Evolutionary conservation across 139 green algal genomes (phyloP).

Genomic region (Chlorella sp.): DNA sequence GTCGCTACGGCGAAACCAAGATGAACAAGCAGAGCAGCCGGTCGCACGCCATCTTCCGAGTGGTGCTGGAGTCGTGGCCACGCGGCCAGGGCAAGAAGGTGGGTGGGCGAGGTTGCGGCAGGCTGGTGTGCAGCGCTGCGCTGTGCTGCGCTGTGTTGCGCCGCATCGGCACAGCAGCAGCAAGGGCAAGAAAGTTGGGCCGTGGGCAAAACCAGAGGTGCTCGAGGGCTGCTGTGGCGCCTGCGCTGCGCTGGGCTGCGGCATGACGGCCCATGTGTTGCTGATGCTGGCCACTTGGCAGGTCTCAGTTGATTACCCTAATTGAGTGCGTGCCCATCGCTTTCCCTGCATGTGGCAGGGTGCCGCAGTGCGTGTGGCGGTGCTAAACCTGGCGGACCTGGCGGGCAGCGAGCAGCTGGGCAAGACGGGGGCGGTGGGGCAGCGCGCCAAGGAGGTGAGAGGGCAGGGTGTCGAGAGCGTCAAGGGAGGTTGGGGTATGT

Average conservation of each 20-base stretch:
- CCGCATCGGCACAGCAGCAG: too few relatives aligned
- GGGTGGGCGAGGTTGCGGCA: too few relatives aligned
- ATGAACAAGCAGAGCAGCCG: slow-evolving; percentile 93
- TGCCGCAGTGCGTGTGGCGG: slow-evolving; percentile 33
- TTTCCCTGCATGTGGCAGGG: neutral
- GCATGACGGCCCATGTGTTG: neutral
- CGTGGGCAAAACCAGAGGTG: too few relatives aligned
- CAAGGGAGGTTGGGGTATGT: too few relatives aligned
- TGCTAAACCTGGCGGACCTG: slow-evolving; percentile 86
- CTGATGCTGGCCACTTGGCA: too few relatives aligned
- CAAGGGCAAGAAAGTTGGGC: too few relatives aligned
- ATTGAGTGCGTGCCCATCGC: too few relatives aligned
- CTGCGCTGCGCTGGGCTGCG: neutral
- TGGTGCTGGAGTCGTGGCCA: neutral
- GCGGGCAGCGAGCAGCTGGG: slow-evolving; percentile 83
- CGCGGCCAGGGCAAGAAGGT: neutral
- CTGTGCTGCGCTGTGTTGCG: too few relatives aligned
- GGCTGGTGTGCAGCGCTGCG: neutral
- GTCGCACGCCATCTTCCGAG: slow-evolving; percentile 72
- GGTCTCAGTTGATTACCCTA: too few relatives aligned
- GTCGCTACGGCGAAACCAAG: slow-evolving; percentile 89
- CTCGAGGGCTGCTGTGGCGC: too few relatives aligned
- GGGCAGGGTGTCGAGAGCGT: neutral
- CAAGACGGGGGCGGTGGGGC: slow-evolving; percentile 92
- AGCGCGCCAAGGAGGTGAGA: slow-evolving; percentile 73